Evolutionary conservation across 2,329 filamentous ascomycete species (phyloP).

Genomic region (Penicillium olsonii): DNA sequence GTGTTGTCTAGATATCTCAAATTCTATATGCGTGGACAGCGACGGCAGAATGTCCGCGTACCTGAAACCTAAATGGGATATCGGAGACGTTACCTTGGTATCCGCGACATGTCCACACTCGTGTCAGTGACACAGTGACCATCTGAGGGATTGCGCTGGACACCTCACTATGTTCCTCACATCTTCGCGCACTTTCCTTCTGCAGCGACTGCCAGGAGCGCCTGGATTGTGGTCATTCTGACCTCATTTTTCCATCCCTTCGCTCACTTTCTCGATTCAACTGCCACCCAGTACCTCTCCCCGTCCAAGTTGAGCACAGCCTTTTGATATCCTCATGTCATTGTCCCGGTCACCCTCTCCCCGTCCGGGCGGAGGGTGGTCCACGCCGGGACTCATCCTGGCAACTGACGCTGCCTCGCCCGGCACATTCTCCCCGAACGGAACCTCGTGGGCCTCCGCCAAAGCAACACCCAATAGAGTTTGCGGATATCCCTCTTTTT

Average conservation of each 20-base stretch:
- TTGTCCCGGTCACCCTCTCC: conserved; percentile 87
- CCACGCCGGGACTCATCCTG: conserved; percentile 75
- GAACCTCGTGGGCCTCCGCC: conserved; percentile 78
- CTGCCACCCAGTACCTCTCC: not conserved
- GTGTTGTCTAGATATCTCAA: too few species aligned
- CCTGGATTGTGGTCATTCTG: conserved; percentile 17
- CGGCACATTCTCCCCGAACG: conserved; percentile 22
- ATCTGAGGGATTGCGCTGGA: not conserved
- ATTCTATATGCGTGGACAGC: too few species aligned
- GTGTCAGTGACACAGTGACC: not conserved
- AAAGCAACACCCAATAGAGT: conserved; percentile 74
- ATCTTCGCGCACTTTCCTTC: conserved; percentile 1
- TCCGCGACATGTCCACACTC: not conserved
- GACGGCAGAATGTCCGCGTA: not conserved
- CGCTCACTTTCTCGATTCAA: not conserved
- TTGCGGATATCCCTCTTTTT: conserved; percentile 75
- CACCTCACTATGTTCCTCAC: not conserved
- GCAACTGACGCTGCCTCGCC: conserved; percentile 64
- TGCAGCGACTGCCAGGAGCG: conserved; percentile 1
- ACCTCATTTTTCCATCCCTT: conserved; percentile 15
- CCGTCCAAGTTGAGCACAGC: not conserved
- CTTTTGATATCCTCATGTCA: conserved; percentile 71
- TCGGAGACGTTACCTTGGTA: conserved; percentile 4
- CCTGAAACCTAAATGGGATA: conserved; percentile 7
- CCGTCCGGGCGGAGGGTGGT: conserved; percentile 81